Evolutionary conservation across 768 basidiomycete genomes (phyloP).

Genomic region (Phaffia tasmanica): DNA sequence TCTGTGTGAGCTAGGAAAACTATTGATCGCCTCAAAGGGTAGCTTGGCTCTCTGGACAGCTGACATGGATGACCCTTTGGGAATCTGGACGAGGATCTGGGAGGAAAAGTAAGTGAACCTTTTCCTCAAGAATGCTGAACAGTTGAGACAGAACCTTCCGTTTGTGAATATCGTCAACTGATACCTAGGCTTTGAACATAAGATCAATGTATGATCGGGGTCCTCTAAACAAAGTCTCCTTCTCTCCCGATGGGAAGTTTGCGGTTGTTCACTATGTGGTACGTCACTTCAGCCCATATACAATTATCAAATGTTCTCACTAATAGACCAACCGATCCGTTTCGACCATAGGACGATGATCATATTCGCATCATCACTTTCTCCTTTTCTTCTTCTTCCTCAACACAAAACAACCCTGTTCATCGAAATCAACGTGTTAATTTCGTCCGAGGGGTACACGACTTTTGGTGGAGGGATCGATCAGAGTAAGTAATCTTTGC

Average conservation of each 20-base stretch:
- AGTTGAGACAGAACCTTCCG: background rate
- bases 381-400: conserved; percentile 35
- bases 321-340: too few relatives aligned
- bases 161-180: background rate
- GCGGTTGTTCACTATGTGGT: conserved; percentile 46
- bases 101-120: conserved; percentile 18
- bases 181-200: background rate
- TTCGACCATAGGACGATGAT: too few relatives aligned
- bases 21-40: conserved; percentile 16
- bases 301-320: too few relatives aligned
- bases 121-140: background rate
- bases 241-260: conserved; percentile 1
- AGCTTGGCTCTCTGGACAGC: conserved; percentile 21
- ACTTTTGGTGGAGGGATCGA: conserved; percentile 49
- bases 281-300: conserved; percentile 37
- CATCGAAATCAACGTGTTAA: conserved; percentile 39
- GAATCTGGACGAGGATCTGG: conserved; percentile 23
- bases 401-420: background rate
- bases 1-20: background rate
- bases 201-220: background rate
- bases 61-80: conserved; percentile 19
- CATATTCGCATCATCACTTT: conserved; percentile 42
- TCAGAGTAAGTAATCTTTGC: background rate
- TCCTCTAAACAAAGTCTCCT: background rate
- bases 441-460: conserved; percentile 62